Base-by-base conservation (phyloP, 1,139 yeast genomes). In the Kurtzmaniella quercitrusa region DNA sequence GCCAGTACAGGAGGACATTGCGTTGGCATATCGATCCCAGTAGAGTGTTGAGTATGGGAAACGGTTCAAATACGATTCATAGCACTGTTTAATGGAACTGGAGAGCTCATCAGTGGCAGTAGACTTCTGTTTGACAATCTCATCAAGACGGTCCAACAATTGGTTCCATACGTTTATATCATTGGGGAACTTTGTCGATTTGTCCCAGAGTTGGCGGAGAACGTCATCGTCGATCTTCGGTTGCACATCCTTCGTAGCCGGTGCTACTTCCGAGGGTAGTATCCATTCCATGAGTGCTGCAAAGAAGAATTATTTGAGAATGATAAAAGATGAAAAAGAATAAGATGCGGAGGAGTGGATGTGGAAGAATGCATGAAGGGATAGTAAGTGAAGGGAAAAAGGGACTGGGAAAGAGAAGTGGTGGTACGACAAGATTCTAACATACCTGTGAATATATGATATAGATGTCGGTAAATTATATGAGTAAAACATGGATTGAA, bases 141-240 rank as follows among this genome's bases (percentile, higher is more conserved):
- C 56, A 19, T 68, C 65, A 10, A 62, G 51, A 16, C 52, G 48
- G 11, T 47, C 41, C 37, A 71, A 57, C 2, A 68, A 47, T 11
- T 44, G 46, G 37, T 66, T 65, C 77, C 77, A 72, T 23, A 49
- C 54, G 2, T 42, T 41, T 7, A 70, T 48, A 47, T 63, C 55
- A 48, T 62, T 58, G 1, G 66, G 67, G 15, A 54, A 51, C 18
- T 53, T 39, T 8, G 47, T 40, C 19, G 51, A 40, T 29, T 45
- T 43, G 34, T 48, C 10, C 36, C 36, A 31, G 14, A 16, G 18
- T 9, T 31, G 16, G 14, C 16, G 11, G 14, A 31, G 18, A 5
- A 12, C 18, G 6, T 31, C 18, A 31, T 31, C 36, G 14, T 27
- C 14, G 3, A 27, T n/a, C 5, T 10, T 27, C 18, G 17, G 36